Base-by-base conservation (phyloP, 108 stramenopile species). In the Skeletonema costatum region DNA sequence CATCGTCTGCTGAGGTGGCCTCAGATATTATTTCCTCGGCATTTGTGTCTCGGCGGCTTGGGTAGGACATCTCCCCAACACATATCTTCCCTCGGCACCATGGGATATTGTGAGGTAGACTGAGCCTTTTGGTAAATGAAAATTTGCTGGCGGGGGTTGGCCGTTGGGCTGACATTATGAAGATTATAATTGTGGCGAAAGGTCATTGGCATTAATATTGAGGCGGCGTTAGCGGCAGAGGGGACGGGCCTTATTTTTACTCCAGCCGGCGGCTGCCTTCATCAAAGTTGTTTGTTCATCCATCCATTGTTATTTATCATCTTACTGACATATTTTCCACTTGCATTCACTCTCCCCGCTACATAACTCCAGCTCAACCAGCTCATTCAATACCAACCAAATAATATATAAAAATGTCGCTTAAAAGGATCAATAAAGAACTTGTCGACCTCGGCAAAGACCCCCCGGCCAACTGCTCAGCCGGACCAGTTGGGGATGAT, bases 401-500 rank as follows among this genome's bases (percentile, higher is more conserved):
- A 67, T 58, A 19, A 29, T 71, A 71, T 29, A 62, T 33, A 71
- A 75, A 48, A 76, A 95, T 95, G 94, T 95, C 94, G 42, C 83
- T 95, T 66, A 95, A 95, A 71, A 86, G 94, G 88, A 95, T 95
- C 76, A 95, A 95, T 78, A 95, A 95, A 94, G 99, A 99, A 88
- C 89, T 99, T 63, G 87, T 93, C 71, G 99, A 99, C 70, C 87
- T 99, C 51, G 98, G 98, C 33, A 96, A 96, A 76, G 99, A 99
- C 80, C 99, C 99, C 30, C 99, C 99, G 38, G 96, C 98, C 12
- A 99, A 99, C 82, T 99, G 99, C 88, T 95, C 93, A 56, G 99
- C 99, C 29, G 99, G 99, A 48, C 99, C 99, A n/a, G 98, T 99
- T 44, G 97, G 97, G 62, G 97, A 99, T 76, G 97, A 98, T 61